Percentiles rank a stretch among this genome's conserved stretches.
phyloP scores from a whole-genome alignment of 2,329 filamentous ascomycete genomes.

The Thelonectria discophora region DNA sequence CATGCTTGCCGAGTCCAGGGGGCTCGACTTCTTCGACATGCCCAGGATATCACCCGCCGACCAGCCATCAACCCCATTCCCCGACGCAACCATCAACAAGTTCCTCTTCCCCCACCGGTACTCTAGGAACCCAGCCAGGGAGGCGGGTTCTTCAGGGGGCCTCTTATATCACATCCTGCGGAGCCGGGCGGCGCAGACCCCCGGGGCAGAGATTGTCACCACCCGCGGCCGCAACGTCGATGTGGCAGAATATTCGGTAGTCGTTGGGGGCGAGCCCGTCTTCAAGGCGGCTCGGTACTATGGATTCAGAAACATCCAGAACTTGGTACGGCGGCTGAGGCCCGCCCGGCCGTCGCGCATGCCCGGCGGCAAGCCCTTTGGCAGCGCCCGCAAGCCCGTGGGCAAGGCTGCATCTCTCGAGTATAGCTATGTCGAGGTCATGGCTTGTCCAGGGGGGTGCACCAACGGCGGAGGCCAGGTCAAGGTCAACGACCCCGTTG shows the following conservation, averaged over 20 bases:
- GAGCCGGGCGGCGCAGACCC: slow-evolving; percentile 74
- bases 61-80: slow-evolving; percentile 66
- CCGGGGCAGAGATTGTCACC: slow-evolving; percentile 75
- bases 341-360: slow-evolving; percentile 80
- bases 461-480: slow-evolving; percentile 98
- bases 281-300: slow-evolving; percentile 92
- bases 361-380: slow-evolving; percentile 75
- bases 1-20: slow-evolving; percentile 84
- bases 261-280: slow-evolving; percentile 64
- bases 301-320: slow-evolving; percentile 98
- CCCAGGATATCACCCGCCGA: slow-evolving; percentile 64
- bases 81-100: slow-evolving; percentile 72
- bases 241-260: slow-evolving; percentile 84
- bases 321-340: slow-evolving; percentile 90
- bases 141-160: slow-evolving; percentile 85
- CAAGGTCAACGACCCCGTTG: slow-evolving; percentile 81
- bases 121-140: slow-evolving; percentile 56
- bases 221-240: slow-evolving; percentile 87
- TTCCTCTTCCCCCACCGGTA: slow-evolving; percentile 76
- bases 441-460: slow-evolving; percentile 98
- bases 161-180: slow-evolving; percentile 87
- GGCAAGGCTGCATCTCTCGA: slow-evolving; percentile 65
- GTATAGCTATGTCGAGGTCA: slow-evolving; percentile 95
- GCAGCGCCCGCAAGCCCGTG: slow-evolving; percentile 61
- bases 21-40: slow-evolving; percentile 78